Evolutionary conservation across 2,329 filamentous ascomycete species (phyloP).

Genomic region (Coniochaeta sp.): DNA sequence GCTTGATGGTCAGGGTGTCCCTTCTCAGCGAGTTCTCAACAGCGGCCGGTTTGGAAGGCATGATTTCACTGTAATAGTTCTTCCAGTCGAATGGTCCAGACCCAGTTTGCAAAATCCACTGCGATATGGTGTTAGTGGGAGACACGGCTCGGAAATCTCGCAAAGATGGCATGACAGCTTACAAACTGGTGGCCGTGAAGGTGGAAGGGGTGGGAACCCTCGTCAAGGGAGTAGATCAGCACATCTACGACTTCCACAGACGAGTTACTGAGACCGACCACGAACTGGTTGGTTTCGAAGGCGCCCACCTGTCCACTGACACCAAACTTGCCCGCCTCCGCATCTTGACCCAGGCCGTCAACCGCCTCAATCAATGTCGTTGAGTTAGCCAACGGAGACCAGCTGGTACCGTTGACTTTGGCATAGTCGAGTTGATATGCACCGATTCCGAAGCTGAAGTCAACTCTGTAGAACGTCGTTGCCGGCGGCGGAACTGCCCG

Average conservation of each 20-base stretch:
- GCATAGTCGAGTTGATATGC: constrained; percentile 7
- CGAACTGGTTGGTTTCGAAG: constrained; percentile 39
- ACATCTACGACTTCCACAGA: constrained; percentile 42
- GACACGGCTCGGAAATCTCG: constrained; percentile 23
- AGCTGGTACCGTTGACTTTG: constrained; percentile 8
- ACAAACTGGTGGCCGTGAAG: constrained; percentile 58
- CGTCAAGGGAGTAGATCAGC: constrained; percentile 54
- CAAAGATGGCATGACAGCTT: constrained; percentile 55
- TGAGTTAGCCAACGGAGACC: constrained; percentile 6
- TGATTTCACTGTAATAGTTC: constrained; percentile 19
- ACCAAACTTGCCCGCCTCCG: not conserved
- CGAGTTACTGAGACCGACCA: constrained; percentile 30
- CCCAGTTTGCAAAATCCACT: constrained; percentile 23
- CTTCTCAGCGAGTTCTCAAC: constrained; percentile 35
- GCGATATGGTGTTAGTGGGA: constrained; percentile 29
- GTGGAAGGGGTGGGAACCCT: constrained; percentile 58
- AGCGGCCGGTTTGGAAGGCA: not conserved
- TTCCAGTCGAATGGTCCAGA: constrained; percentile 24
- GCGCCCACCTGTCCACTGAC: constrained; percentile 19
- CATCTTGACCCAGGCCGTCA: not conserved
- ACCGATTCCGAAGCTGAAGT: constrained; percentile 8
- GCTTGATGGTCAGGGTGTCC: constrained; percentile 37
- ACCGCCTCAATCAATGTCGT: constrained; percentile 5
- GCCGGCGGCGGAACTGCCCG: constrained; percentile 48
- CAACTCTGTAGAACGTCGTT: constrained; percentile 4